Base-by-base conservation (phyloP, 2,329 filamentous ascomycete genomes). In the Aspergillus latus region DNA sequence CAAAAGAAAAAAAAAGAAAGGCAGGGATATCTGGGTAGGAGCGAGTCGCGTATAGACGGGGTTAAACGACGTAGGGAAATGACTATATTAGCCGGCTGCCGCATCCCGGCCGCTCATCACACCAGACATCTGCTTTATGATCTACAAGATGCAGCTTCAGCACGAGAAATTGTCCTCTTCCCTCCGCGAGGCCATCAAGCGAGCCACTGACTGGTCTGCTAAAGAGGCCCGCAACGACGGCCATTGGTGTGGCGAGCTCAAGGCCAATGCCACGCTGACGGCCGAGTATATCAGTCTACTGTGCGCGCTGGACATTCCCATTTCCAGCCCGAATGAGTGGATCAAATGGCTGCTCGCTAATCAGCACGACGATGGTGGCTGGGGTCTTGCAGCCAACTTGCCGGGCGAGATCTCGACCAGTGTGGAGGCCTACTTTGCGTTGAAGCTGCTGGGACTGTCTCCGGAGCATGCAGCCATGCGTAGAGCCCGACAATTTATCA, bases 391-490 rank as follows among this genome's bases (percentile, higher is more conserved):
- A 34, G 0, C 67, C 68, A 1, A 53, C 2, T 42, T 56, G 15
- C 55, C 57, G 2, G 66, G 66, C 1, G 59, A 69, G 64, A 54
- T 66, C 4, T 67, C 72, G 1, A 65, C 63, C 0, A 67, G 66
- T 1, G 63, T 63, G 1, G 72, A 74, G 49, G 68, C 66, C 1
- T 75, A 75, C 40, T 56, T 75, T 1, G 72, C 71, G 0, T 55
- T 75, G 39, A 72, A 71, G 52, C 65, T 75, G 4, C 57, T 75
- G 3, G 68, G 67, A 0, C 26, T 67, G 3, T 42, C 59, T 1
- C 13, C 40, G 1, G 51, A 63, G 3, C 9, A 52, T 7, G 52
- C 59, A 16, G 45, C 40, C 13, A 59, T 65, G 55, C 49, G 30
- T 4, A 53, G 51, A 43, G 69, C 71, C 0, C 50, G 62, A 10